Conservation (phyloP, 768 basidiomycete genomes). For the Termitomyces sp. region DNA sequence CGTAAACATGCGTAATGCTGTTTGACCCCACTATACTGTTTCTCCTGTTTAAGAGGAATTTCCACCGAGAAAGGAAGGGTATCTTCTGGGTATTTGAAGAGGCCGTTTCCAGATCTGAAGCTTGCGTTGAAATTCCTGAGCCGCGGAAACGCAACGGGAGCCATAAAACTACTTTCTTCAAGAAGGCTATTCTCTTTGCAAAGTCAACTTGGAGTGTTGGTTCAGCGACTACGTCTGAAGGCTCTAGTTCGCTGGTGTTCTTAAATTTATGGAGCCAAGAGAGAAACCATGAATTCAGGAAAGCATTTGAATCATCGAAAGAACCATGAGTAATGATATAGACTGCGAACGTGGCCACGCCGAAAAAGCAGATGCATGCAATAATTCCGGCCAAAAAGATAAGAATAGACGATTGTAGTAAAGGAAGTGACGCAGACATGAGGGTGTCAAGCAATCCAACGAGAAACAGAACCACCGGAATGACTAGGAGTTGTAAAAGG, state of each 20-base stretch:
- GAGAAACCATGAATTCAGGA: background rate
- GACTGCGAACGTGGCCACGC: background rate
- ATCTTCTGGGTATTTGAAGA: background rate
- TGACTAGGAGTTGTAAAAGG: slow-evolving; percentile 5
- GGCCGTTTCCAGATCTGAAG: background rate
- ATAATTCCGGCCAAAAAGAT: background rate
- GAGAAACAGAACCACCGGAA: slow-evolving; percentile 11
- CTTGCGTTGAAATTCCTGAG: background rate
- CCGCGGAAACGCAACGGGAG: background rate
- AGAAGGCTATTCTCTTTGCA: background rate
- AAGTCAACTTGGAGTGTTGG: background rate
- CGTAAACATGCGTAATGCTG: background rate
- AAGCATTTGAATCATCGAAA: background rate
- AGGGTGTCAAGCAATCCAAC: slow-evolving; percentile 11
- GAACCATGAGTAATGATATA: background rate
- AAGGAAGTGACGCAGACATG: slow-evolving; percentile 1
- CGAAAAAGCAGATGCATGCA: background rate
- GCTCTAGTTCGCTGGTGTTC: background rate
- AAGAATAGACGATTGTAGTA: background rate
- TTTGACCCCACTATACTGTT: background rate
- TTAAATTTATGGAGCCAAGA: background rate
- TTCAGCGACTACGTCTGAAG: background rate
- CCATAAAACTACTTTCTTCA: background rate
- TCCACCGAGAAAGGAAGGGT: background rate
- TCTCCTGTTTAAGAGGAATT: background rate